Evolutionary conservation across 768 basidiomycete species (phyloP), one percentile per base, ranked within the genome.

Genomic region (Mycena epipterygia): DNA sequence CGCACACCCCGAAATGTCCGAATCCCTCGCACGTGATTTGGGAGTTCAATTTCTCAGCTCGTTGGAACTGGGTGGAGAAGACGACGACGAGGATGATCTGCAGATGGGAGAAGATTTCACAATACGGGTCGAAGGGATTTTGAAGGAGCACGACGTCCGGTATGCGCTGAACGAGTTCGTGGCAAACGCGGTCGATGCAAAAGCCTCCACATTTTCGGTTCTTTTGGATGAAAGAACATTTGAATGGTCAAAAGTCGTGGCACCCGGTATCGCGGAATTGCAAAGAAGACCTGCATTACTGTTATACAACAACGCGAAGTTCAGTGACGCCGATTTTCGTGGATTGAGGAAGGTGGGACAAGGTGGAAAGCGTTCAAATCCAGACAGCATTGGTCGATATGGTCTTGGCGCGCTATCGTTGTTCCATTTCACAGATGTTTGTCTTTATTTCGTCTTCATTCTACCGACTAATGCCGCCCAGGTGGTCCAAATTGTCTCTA

Each of bases 381-480:
- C 55, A 5, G 75, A 76, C 42, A 73, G 74, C 14, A 81, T 80
- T 27, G 80, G 80, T 4, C 74, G 73, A 11, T 81, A 80, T 68
- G 80, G 80, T 3, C 68, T 79, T 14, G 80, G 80, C 0, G 75
- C 79, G 2, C 64, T 81, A 19, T 73, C 74, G 0, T 66, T 79
- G 35, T 81, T 76, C 51, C 80, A 81, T 65, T 79, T 81, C 46
- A 67, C 74, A 9, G 80, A 81, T 39, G 80, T 80, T 37, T 14
- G 70, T 66, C 49, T 30, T 32, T 5, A 32, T 32, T 27, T 35
- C 21, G 14, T 49, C 1, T 29, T 5, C 25, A n/a, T 19, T 11
- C 13, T 64, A 1, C 13, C 2, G 8, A 27, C 29, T 57, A 1
- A 42, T 44, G 5, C 37, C 23, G n/a, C 25, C 6, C 49, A 80